Conservation (phyloP, 352 stramenopile species). For the Blastocystis sp. region DNA sequence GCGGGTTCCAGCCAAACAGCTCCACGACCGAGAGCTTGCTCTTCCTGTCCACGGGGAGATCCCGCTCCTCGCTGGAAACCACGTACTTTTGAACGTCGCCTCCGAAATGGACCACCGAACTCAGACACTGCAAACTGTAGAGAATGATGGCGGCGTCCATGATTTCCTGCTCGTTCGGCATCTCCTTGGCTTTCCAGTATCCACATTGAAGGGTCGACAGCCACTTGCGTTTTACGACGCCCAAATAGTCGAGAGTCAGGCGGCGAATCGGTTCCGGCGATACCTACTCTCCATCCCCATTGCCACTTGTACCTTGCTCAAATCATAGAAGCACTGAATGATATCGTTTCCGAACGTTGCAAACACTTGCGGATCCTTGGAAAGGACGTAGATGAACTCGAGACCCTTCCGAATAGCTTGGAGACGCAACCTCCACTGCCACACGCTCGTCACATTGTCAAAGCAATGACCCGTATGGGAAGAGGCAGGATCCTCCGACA, state of each 20-base stretch:
- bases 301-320: slow-evolving; percentile 34
- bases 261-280: slow-evolving; percentile 57
- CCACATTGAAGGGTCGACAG: slow-evolving; percentile 42
- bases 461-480: background rate
- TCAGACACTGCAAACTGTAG: slow-evolving; percentile 70
- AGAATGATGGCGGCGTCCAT: slow-evolving; percentile 66
- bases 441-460: background rate
- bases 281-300: background rate
- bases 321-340: slow-evolving; percentile 60
- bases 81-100: slow-evolving; percentile 65
- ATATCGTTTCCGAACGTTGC: slow-evolving; percentile 59
- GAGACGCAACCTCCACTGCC: background rate
- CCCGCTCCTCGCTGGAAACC: slow-evolving; percentile 47
- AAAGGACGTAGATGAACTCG: slow-evolving; percentile 56
- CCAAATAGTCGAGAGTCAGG: slow-evolving; percentile 58
- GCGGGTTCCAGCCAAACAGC: slow-evolving; percentile 73
- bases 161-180: slow-evolving; percentile 59
- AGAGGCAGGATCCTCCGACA: no score
- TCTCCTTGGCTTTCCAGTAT: slow-evolving; percentile 32
- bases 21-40: slow-evolving; percentile 61
- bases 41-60: slow-evolving; percentile 12
- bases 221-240: slow-evolving; percentile 57
- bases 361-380: slow-evolving; percentile 36
- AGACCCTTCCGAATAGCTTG: background rate
- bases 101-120: slow-evolving; percentile 67